Conservation (phyloP, 139 green algal genomes). For the Asterochloris sp. region DNA sequence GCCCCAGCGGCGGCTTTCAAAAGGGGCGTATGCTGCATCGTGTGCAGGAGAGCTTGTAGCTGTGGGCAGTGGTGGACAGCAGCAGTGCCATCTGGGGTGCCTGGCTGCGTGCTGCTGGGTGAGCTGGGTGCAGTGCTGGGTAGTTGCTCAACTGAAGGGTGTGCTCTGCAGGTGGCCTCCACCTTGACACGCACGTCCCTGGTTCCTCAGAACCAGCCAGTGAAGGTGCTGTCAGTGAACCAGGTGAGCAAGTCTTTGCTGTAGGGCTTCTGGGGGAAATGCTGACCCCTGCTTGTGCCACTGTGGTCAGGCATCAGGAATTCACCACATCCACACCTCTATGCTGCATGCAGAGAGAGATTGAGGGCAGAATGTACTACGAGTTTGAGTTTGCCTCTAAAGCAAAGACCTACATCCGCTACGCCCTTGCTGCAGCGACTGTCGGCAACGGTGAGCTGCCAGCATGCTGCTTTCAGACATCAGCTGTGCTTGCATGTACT, state of each 20-base stretch:
- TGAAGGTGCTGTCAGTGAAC: constrained; percentile 64
- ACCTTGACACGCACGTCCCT: constrained; percentile 56
- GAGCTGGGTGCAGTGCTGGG: no score
- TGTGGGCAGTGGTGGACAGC: no score
- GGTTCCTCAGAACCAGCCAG: constrained; percentile 60
- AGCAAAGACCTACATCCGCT: constrained; percentile 64
- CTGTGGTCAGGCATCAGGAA: not conserved
- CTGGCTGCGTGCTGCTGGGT: no score
- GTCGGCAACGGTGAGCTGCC: constrained; percentile 59
- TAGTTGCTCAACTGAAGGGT: not conserved
- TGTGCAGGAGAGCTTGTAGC: no score
- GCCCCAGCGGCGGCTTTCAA: no score
- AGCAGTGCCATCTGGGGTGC: no score
- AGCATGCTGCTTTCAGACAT: not conserved
- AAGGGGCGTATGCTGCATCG: no score
- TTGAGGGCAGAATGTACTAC: constrained; percentile 85
- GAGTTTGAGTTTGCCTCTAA: constrained; percentile 89
- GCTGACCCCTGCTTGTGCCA: not conserved
- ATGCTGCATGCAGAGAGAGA: constrained; percentile 37
- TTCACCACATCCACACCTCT: no score
- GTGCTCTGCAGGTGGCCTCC: constrained; percentile 33
- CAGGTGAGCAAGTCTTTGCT: constrained; percentile 36
- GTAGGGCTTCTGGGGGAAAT: not conserved
- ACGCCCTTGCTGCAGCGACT: constrained; percentile 73
- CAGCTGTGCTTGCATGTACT: not conserved